Conservation (phyloP, 129 eudicot species). For the Tagetes erecta region DNA sequence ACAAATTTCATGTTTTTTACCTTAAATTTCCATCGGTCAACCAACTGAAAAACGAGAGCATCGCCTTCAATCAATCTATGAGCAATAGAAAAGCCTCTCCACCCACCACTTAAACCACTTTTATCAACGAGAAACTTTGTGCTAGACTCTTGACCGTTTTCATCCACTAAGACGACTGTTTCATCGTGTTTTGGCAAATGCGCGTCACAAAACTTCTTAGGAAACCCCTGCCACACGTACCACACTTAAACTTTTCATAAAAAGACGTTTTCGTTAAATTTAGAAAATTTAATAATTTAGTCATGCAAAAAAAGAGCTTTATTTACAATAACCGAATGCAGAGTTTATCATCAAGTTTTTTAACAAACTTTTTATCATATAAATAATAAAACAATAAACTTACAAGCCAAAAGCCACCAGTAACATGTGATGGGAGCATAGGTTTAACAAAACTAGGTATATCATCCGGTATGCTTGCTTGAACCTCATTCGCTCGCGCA, state of each 20-base stretch:
- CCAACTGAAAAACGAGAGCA: slow-evolving; percentile 54
- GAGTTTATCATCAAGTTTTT: background rate
- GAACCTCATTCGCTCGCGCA: slow-evolving; percentile 52
- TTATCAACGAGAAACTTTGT: slow-evolving; percentile 54
- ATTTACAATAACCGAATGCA: background rate
- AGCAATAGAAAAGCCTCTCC: slow-evolving; percentile 69
- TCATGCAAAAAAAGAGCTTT: background rate
- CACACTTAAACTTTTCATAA: slow-evolving; percentile 7
- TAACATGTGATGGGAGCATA: slow-evolving; percentile 73
- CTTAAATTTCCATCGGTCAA: slow-evolving; percentile 52
- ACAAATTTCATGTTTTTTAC: slow-evolving; percentile 23
- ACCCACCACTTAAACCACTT: slow-evolving; percentile 64
- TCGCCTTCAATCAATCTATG: slow-evolving; percentile 59
- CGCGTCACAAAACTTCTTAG: slow-evolving; percentile 44
- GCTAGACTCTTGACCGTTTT: slow-evolving; percentile 36
- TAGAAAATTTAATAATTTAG: background rate
- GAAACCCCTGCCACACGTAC: slow-evolving; percentile 42
- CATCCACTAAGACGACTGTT: slow-evolving; percentile 54
- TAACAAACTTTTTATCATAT: background rate
- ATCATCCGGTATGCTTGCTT: slow-evolving; percentile 44
- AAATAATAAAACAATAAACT: slow-evolving; percentile 2
- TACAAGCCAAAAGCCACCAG: slow-evolving; percentile 85
- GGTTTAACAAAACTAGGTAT: slow-evolving; percentile 61
- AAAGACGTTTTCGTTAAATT: background rate
- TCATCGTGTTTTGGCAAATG: slow-evolving; percentile 59